A percentile compares a stretch with the other conserved stretches of the same genome.
Conservation (phyloP, 257 asterid species). For the Craterostigma plantagineum region DNA sequence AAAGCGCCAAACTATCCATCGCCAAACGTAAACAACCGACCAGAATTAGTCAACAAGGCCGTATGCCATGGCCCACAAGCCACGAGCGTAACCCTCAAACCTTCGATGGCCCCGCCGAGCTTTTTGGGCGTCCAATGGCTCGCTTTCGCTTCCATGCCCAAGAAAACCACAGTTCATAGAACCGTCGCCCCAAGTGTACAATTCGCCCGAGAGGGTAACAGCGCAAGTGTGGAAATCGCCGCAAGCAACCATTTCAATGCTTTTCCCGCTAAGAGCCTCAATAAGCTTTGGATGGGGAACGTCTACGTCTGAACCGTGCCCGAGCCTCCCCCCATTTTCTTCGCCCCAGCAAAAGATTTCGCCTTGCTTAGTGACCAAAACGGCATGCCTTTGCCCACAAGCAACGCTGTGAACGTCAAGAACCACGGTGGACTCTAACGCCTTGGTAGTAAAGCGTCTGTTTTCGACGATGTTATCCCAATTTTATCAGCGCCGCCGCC, state of each 20-base stretch:
- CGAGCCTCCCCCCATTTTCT: slow-evolving; percentile 65
- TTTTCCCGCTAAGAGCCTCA: slow-evolving; percentile 36
- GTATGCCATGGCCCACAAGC: slow-evolving; percentile 96
- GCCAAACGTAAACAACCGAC: slow-evolving; percentile 63
- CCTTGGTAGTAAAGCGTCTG: slow-evolving; percentile 38
- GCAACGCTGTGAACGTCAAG: slow-evolving; percentile 55
- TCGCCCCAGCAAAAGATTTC: slow-evolving; percentile 88
- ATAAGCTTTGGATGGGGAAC: slow-evolving; percentile 48
- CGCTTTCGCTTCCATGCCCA: slow-evolving; percentile 47
- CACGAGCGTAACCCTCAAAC: slow-evolving; percentile 43
- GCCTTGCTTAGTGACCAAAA: slow-evolving; percentile 66
- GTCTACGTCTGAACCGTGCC: slow-evolving; percentile 64
- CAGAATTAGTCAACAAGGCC: slow-evolving; percentile 40
- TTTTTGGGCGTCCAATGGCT: slow-evolving; percentile 77
- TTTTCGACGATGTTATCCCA: slow-evolving; percentile 14
- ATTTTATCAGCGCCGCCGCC: slow-evolving; percentile 40
- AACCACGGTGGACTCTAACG: slow-evolving; percentile 48
- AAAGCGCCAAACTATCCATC: slow-evolving; percentile 82
- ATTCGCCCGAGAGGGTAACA: slow-evolving; percentile 57
- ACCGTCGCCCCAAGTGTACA: slow-evolving; percentile 83
- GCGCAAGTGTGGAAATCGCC: slow-evolving; percentile 80
- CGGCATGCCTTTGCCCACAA: slow-evolving; percentile 62
- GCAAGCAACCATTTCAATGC: slow-evolving; percentile 49
- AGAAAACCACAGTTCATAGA: slow-evolving; percentile 38
- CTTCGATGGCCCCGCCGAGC: slow-evolving; percentile 43